Conservation (phyloP, 164 flowering plant species). For the Berberis vulgaris region DNA sequence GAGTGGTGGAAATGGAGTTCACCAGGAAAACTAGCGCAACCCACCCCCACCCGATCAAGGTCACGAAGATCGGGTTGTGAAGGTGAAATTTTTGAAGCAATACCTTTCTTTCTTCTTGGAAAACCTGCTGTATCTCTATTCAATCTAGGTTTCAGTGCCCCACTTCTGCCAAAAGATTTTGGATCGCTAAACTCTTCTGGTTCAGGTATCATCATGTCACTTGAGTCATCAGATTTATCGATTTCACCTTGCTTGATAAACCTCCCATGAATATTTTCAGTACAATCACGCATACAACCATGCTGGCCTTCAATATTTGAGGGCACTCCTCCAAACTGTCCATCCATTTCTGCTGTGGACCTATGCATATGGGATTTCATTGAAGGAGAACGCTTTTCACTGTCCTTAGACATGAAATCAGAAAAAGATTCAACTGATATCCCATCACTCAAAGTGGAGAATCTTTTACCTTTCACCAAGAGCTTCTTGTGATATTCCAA, state of each 20-base stretch:
- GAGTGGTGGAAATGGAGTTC: slow-evolving; percentile 3
- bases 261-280: slow-evolving; percentile 10
- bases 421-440: slow-evolving; percentile 10
- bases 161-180: slow-evolving; percentile 7
- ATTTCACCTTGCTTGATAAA: background rate
- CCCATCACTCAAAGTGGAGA: slow-evolving; percentile 12
- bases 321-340: slow-evolving; percentile 10
- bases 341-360: slow-evolving; percentile 13
- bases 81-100: slow-evolving; percentile 11
- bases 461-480: slow-evolving; percentile 15
- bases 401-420: slow-evolving; percentile 10
- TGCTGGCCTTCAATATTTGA: slow-evolving; percentile 18
- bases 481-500: slow-evolving; percentile 9
- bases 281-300: slow-evolving; percentile 4
- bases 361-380: slow-evolving; percentile 20
- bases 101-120: slow-evolving; percentile 11
- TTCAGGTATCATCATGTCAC: slow-evolving; percentile 2
- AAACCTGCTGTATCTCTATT: slow-evolving; percentile 11
- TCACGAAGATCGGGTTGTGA: slow-evolving; percentile 4
- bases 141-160: slow-evolving; percentile 5
- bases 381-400: slow-evolving; percentile 6
- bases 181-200: slow-evolving; percentile 11
- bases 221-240: slow-evolving; percentile 1
- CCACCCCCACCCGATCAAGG: slow-evolving; percentile 9
- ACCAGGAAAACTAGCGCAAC: slow-evolving; percentile 12